Conservation (phyloP, 2,329 filamentous ascomycete genomes). For the Cladosporium sp. region DNA sequence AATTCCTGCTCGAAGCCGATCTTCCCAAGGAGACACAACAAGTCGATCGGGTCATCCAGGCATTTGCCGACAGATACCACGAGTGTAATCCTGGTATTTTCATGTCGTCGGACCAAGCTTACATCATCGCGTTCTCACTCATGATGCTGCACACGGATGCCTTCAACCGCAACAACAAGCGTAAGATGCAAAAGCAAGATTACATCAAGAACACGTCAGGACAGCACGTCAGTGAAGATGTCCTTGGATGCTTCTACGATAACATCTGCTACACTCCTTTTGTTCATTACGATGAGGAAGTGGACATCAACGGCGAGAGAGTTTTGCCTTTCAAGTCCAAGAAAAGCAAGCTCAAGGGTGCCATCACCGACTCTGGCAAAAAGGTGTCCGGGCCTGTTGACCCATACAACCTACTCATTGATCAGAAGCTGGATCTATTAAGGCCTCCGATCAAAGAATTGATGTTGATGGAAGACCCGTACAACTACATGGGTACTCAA, state of each 20-base stretch:
- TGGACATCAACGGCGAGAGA: slow-evolving; percentile 75
- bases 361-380: slow-evolving; percentile 63
- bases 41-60: slow-evolving; percentile 89
- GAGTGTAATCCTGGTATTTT: slow-evolving; percentile 98
- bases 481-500: slow-evolving; percentile 79
- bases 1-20: slow-evolving; percentile 94
- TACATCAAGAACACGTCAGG: slow-evolving; percentile 94
- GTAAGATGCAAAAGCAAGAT: slow-evolving; percentile 95
- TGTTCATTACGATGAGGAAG: slow-evolving; percentile 93
- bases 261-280: slow-evolving; percentile 98
- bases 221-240: slow-evolving; percentile 89
- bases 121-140: slow-evolving; percentile 95
- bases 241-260: slow-evolving; percentile 95
- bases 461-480: slow-evolving; percentile 88
- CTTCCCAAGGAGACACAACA: slow-evolving; percentile 97
- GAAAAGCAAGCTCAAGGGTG: slow-evolving; percentile 68
- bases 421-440: slow-evolving; percentile 79
- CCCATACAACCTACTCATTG: slow-evolving; percentile 90
- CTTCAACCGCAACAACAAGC: slow-evolving; percentile 99
- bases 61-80: slow-evolving; percentile 94
- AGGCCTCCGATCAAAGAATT: slow-evolving; percentile 88
- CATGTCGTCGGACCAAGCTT: slow-evolving; percentile 86
- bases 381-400: slow-evolving; percentile 73
- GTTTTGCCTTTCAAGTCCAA: slow-evolving; percentile 70
- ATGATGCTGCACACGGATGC: slow-evolving; percentile 96